phyloP scores from a whole-genome alignment of 768 basidiomycete species.

The Termitomyces heimii region DNA sequence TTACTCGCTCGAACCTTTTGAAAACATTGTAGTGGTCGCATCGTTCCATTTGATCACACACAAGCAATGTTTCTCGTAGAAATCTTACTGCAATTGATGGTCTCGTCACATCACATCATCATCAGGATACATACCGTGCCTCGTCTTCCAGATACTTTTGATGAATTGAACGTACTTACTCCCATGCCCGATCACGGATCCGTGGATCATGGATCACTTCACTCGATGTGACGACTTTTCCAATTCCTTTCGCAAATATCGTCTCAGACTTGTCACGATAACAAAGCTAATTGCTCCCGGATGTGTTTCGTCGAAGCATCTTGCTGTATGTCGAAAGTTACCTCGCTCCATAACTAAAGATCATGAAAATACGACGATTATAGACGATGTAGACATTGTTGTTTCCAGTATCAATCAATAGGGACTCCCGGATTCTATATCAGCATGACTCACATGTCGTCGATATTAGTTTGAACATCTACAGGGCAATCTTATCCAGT shows the following conservation, averaged over 20 bases:
- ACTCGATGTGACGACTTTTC: background rate
- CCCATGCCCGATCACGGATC: background rate
- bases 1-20: background rate
- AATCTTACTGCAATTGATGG: too few species aligned
- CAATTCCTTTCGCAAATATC: background rate
- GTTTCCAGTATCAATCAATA: background rate
- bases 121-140: background rate
- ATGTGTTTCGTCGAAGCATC: background rate
- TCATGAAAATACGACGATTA: background rate
- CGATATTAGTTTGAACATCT: background rate
- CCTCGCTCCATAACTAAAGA: background rate
- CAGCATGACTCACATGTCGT: background rate
- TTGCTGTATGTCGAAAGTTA: background rate
- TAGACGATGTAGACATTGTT: background rate
- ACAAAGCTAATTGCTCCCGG: background rate
- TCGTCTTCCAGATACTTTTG: too few species aligned
- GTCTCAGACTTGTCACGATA: background rate
- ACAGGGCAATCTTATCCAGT: background rate
- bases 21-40: background rate
- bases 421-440: background rate
- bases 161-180: background rate
- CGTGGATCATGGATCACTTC: background rate
- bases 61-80: background rate
- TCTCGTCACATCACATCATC: background rate
- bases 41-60: too few species aligned